Evolutionary conservation across 1,139 yeast species (phyloP), one percentile per base, ranked within the genome.

Genomic region (Sugiyamaella sp.): DNA sequence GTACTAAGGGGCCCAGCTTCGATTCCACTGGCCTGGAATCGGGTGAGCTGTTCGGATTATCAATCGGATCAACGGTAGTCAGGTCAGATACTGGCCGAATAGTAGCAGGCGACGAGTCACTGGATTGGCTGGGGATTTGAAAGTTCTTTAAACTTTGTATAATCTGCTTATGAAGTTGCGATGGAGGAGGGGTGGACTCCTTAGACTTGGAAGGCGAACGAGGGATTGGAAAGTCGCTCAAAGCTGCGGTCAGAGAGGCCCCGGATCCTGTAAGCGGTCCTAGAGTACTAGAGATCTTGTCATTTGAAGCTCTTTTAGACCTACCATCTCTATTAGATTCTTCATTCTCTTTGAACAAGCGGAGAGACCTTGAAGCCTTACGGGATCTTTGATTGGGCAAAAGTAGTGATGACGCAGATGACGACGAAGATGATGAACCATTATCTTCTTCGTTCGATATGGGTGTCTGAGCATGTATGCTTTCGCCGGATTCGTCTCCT

Each of bases 281-380:
- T 10, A 29, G 14, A 4, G 35, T 12, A 14, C 8, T n/a, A 14
- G 35, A n/a, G 25, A 48, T 49, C 45, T 39, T 14, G 38, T 10
- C 32, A 35, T 22, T 35, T 32, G 49, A 25, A 19, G 14, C n/a
- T 27, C 51, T 39, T 40, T 42, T 41, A 47, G 32, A 57, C 59
- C 42, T 54, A 56, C 53, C 62, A 60, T 43, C 19, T 33, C 54
- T 14, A 45, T 32, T 10, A 38, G 19, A 38, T 48, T 25, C 53
- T 38, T 70, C 73, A 53, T 72, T 65, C 46, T 70, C 75, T 51
- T 74, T 70, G 61, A 80, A 80, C 19, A 80, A 67, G 20, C 81
- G 67, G 37, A 80, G 65, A n/a, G 81, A 76, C 48, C 76, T 70
- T 24, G 83, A 80, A 3, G 83, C 83, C 63, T 80, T 80, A 52